Conservation (phyloP, 257 asterid species). For the Rehmannia glutinosa region DNA sequence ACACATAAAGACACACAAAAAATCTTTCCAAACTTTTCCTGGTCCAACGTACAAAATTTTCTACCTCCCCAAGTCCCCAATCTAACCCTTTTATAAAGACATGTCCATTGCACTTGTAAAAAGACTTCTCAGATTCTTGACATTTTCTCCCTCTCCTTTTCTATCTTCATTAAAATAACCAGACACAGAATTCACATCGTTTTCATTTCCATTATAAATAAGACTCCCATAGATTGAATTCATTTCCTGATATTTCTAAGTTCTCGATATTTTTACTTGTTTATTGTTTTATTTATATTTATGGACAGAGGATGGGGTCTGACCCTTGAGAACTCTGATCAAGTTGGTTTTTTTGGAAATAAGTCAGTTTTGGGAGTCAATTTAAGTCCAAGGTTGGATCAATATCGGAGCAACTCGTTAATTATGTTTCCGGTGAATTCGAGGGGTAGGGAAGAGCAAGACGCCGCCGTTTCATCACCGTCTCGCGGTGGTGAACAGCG, state of each 20-base stretch:
- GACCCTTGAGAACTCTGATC: conserved; percentile 58
- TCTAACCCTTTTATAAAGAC: conserved; percentile 40
- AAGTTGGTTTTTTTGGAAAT: conserved; percentile 44
- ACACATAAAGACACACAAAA: neutral
- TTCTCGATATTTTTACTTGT: neutral
- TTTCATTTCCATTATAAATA: too few relatives aligned
- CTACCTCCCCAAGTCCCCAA: conserved; percentile 11
- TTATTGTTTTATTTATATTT: conserved; percentile 16
- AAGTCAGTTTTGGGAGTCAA: conserved; percentile 52
- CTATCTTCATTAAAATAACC: neutral
- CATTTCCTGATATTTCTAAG: too few relatives aligned
- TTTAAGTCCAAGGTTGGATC: conserved; percentile 48
- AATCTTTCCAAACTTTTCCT: conserved; percentile 18
- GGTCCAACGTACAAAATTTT: conserved; percentile 24
- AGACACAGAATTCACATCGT: too few relatives aligned
- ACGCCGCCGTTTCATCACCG: neutral
- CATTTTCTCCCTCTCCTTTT: neutral
- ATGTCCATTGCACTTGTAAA: conserved; percentile 21
- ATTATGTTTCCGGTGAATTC: conserved; percentile 43
- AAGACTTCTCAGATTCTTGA: conserved; percentile 55
- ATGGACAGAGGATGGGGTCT: conserved; percentile 88
- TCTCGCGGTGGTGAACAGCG: conserved; percentile 27
- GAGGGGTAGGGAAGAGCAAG: conserved; percentile 27
- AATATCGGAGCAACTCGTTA: conserved; percentile 10
- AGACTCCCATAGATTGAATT: too few relatives aligned